Evolutionary conservation across 176 grass and related monocot species (phyloP), one percentile per base, ranked within the genome.

Genomic region (Canna indica): DNA sequence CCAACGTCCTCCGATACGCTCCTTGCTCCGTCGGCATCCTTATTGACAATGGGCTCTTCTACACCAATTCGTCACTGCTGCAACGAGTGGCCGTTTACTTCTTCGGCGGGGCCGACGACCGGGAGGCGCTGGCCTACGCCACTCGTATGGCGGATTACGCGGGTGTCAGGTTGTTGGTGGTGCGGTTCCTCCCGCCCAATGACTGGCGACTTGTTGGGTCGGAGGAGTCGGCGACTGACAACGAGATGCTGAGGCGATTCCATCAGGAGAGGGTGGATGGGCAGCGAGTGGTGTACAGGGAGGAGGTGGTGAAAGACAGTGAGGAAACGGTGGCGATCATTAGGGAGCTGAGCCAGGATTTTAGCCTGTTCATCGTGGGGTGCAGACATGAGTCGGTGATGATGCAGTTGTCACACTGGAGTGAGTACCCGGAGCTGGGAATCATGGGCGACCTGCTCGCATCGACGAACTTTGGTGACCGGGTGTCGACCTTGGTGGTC

Each of bases 11-110:
- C 67, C 16, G 20, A 45, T 88, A 90, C 76, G 62, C 89, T 0
- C 94, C 94, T 0, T 97, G 89, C 84, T 93, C 84, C 7, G 86
- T 90, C 34, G 89, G 81, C 39, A 90, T 99, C 73, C 86, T 90
- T 27, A 64, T 90, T 63, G 86, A 90, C 27, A 47, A 84, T 2
- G 82, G 85, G 1, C 75, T 81, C 84, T 47, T 68, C 3, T 27
- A 34, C 0, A 27, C 28, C 10, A 30, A 44, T 5, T 10, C 18
- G 26, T 11, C 59, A 32, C 27, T 66, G 57, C 35, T 59, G 0
- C 83, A 87, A 68, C 81, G 76, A 34, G 50, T 97, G 13, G 93
- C 86, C 5, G 29, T 97, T 10, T 97, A 92, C 77, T 97, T 97
- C 72, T 68, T 97, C 27, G 86, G 93, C 4, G 88, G 93, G 1